Conservation (phyloP, 2,329 filamentous ascomycete species). For the Cladosporium sphaerospermum region DNA sequence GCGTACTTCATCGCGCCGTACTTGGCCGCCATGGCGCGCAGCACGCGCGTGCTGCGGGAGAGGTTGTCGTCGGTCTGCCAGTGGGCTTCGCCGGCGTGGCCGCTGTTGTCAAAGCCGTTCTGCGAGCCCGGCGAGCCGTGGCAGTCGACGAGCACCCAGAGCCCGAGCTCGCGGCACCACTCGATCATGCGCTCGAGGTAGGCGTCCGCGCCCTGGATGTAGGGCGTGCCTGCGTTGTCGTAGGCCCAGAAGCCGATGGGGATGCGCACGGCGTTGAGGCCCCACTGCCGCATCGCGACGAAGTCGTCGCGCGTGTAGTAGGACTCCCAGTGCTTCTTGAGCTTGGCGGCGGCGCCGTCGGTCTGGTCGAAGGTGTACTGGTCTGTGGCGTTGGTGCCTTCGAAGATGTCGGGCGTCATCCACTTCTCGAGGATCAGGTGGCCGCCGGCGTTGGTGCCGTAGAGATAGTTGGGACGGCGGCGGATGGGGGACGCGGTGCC, state of each 20-base stretch:
- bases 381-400: slow-evolving; percentile 29
- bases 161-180: slow-evolving; percentile 40
- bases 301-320: slow-evolving; percentile 40
- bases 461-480: slow-evolving; percentile 12
- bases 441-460: slow-evolving; percentile 33
- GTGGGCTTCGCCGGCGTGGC: slow-evolving; percentile 17
- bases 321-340: slow-evolving; percentile 32
- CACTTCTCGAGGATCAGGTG: slow-evolving; percentile 34
- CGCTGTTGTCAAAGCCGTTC: slow-evolving; percentile 43
- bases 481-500: not conserved
- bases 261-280: slow-evolving; percentile 41
- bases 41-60: slow-evolving; percentile 31
- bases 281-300: slow-evolving; percentile 32
- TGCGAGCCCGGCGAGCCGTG: slow-evolving; percentile 46
- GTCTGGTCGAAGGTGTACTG: slow-evolving; percentile 36
- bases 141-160: slow-evolving; percentile 48
- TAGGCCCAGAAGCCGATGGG: slow-evolving; percentile 51
- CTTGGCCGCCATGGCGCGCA: slow-evolving; percentile 34
- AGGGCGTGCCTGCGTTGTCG: slow-evolving; percentile 37
- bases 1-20: slow-evolving; percentile 34
- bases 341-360: slow-evolving; percentile 23
- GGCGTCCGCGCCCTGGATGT: slow-evolving; percentile 41
- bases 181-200: slow-evolving; percentile 45
- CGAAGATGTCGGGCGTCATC: slow-evolving; percentile 33
- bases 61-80: slow-evolving; percentile 31